Conservation (phyloP, 805 yeast genomes). For the Zygosaccharomyces gambellarensis region DNA sequence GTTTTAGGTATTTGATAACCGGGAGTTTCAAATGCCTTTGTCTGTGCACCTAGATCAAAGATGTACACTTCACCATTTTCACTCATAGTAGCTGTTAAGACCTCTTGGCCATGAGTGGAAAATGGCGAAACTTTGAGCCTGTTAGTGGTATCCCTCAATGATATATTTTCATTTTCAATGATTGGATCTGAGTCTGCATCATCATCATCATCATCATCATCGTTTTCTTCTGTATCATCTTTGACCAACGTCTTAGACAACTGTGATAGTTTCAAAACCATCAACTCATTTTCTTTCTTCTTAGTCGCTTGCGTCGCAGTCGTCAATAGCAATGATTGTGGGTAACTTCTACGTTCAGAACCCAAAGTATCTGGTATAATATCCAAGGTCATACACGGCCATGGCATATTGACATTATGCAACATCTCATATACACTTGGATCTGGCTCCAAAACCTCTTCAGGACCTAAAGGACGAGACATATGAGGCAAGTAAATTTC, state of each 20-base stretch:
- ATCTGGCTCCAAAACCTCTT: slow-evolving; percentile 94
- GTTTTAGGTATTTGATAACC: slow-evolving; percentile 77
- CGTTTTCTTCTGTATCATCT: slow-evolving; percentile 73
- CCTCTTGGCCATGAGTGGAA: slow-evolving; percentile 60
- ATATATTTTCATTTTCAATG: slow-evolving; percentile 76
- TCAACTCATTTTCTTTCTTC: slow-evolving; percentile 82
- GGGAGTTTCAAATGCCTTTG: slow-evolving; percentile 80
- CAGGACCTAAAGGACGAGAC: slow-evolving; percentile 87
- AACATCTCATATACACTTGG: slow-evolving; percentile 95
- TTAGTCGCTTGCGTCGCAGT: slow-evolving; percentile 92
- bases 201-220: slow-evolving; percentile 67
- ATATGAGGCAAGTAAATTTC: slow-evolving; percentile 78
- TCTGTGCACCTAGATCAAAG: slow-evolving; percentile 75
- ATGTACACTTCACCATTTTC: slow-evolving; percentile 88
- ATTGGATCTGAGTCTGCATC: slow-evolving; percentile 76
- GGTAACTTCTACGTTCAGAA: slow-evolving; percentile 80
- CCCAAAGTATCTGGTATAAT: slow-evolving; percentile 84
- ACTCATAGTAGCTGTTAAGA: slow-evolving; percentile 78
- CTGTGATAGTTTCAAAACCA: slow-evolving; percentile 76
- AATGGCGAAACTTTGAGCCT: slow-evolving; percentile 81
- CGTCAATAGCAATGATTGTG: slow-evolving; percentile 78
- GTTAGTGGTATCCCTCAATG: slow-evolving; percentile 80
- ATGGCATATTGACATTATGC: slow-evolving; percentile 87
- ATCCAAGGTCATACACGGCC: slow-evolving; percentile 96
- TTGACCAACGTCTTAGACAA: slow-evolving; percentile 81